phyloP scores from a whole-genome alignment of 2,329 filamentous ascomycete species.

The Huntiella savannae region DNA sequence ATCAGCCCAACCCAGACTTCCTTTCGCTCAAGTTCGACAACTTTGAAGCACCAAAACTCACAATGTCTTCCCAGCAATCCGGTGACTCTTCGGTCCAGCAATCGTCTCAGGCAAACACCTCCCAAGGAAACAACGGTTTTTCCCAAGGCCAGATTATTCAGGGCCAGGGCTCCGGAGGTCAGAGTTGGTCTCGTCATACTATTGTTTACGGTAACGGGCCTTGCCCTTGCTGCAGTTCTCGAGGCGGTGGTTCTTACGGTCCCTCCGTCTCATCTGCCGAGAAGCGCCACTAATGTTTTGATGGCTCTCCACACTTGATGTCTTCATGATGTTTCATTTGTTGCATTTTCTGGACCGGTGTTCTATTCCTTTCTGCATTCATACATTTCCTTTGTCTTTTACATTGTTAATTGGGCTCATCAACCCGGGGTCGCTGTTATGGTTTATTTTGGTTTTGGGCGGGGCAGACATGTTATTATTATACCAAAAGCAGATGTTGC shows the following conservation, averaged over 20 bases:
- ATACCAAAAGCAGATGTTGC: too few relatives aligned
- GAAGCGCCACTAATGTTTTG: conserved; percentile 20
- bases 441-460: too few relatives aligned
- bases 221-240: conserved; percentile 34
- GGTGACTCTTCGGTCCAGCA: too few relatives aligned
- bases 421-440: too few relatives aligned
- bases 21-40: conserved; percentile 15
- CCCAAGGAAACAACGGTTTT: conserved; percentile 14
- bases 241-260: conserved; percentile 32
- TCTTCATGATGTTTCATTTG: neutral
- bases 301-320: neutral
- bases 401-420: neutral
- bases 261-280: conserved; percentile 33
- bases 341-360: neutral
- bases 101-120: too few relatives aligned
- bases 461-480: too few relatives aligned
- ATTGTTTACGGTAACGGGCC: conserved; percentile 39
- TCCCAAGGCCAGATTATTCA: conserved; percentile 31
- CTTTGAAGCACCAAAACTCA: too few relatives aligned
- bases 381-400: neutral
- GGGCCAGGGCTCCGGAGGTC: conserved; percentile 26
- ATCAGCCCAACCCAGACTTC: conserved; percentile 33
- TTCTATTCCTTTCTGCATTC: neutral
- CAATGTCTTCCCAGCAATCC: too few relatives aligned
- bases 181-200: conserved; percentile 37